Evolutionary conservation across 768 basidiomycete species (phyloP).

Genomic region (Lactarius quietus): DNA sequence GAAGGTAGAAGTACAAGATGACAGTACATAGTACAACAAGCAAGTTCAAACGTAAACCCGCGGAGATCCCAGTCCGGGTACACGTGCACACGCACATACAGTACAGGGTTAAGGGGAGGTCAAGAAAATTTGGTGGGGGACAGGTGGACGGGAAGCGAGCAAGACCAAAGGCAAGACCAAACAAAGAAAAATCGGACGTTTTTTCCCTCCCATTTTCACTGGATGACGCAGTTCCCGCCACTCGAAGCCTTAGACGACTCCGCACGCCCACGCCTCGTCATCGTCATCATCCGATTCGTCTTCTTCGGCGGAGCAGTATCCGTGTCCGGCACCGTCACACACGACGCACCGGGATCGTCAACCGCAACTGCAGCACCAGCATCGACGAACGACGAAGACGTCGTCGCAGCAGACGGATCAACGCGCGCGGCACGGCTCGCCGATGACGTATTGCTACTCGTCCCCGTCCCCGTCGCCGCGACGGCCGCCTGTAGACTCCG

Average conservation of each 20-base stretch:
- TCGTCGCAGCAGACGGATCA: constrained; percentile 1
- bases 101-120: too few relatives aligned
- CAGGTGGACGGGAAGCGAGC: too few relatives aligned
- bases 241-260: too few relatives aligned
- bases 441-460: not conserved
- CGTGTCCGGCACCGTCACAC: not conserved
- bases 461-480: not conserved
- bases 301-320: not conserved
- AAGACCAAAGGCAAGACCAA: too few relatives aligned
- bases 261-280: constrained; percentile 15
- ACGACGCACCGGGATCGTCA: not conserved
- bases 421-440: constrained; percentile 32
- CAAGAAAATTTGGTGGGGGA: too few relatives aligned
- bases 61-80: too few relatives aligned
- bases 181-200: not conserved
- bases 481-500: constrained; percentile 49
- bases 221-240: constrained; percentile 19
- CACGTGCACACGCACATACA: too few relatives aligned
- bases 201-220: not conserved
- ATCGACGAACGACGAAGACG: not conserved
- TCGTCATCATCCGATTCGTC: constrained; percentile 1
- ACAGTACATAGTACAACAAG: too few relatives aligned
- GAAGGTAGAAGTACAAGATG: too few relatives aligned
- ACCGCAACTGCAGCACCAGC: not conserved
- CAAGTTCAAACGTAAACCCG: too few relatives aligned